phyloP scores from a whole-genome alignment of 2,329 filamentous ascomycete genomes.

The Ampelomyces quisqualis region DNA sequence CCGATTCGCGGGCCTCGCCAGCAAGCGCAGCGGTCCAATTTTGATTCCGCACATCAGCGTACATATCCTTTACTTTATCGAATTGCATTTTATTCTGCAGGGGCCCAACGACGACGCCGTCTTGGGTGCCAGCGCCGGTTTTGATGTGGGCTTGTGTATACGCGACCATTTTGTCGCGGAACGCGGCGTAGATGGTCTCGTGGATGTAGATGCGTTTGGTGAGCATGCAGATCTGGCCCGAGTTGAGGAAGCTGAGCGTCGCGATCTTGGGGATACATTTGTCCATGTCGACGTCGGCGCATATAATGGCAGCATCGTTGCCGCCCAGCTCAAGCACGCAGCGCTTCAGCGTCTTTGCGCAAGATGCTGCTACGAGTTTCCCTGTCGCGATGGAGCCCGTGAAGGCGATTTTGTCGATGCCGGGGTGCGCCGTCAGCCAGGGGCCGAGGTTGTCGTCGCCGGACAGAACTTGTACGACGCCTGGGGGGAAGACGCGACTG shows the following conservation, averaged over 20 bases:
- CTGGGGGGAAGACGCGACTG: constrained; percentile 59
- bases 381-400: constrained; percentile 62
- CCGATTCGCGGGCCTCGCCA: constrained; percentile 22
- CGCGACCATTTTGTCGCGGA: constrained; percentile 44
- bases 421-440: constrained; percentile 59
- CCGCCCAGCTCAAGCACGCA: constrained; percentile 63
- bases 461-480: constrained; percentile 61
- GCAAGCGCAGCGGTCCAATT: constrained; percentile 56
- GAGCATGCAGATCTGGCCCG: constrained; percentile 51
- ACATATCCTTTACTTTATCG: constrained; percentile 58
- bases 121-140: constrained; percentile 31
- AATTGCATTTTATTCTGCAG: constrained; percentile 35
- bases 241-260: constrained; percentile 55
- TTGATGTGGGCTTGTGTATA: constrained; percentile 47
- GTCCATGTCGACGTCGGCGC: constrained; percentile 53
- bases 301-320: constrained; percentile 61
- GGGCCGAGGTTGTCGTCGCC: constrained; percentile 63
- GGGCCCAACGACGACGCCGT: constrained; percentile 32
- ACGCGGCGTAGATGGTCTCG: constrained; percentile 36
- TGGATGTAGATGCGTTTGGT: constrained; percentile 39
- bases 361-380: constrained; percentile 59
- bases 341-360: constrained; percentile 59
- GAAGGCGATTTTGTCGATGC: constrained; percentile 63
- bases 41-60: constrained; percentile 56
- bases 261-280: constrained; percentile 41